phyloP scores from a whole-genome alignment of 306 rosid genomes.

The Trifolium fragiferum region DNA sequence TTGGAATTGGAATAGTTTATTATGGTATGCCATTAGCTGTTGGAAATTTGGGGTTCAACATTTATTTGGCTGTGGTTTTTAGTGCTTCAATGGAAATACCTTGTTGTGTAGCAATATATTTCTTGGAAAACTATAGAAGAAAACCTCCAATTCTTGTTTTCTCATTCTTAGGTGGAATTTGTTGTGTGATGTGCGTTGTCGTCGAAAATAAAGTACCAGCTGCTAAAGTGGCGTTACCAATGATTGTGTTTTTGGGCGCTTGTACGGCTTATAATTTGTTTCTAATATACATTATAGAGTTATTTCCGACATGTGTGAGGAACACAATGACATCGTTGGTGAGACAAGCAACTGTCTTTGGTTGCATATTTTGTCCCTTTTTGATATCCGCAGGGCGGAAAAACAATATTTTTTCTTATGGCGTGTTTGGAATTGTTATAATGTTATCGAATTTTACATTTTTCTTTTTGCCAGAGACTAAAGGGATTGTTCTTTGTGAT shows the following conservation, averaged over 20 bases:
- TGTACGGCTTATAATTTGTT: background rate
- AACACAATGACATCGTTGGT: no score
- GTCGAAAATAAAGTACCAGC: background rate
- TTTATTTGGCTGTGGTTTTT: slow-evolving; percentile 43
- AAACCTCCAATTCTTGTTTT: slow-evolving; percentile 27
- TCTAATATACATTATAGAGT: no score
- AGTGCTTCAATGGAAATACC: slow-evolving; percentile 37
- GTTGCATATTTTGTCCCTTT: no score
- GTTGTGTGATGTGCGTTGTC: slow-evolving; percentile 21
- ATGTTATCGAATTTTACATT: slow-evolving; percentile 5
- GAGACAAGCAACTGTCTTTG: no score
- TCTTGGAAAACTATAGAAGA: slow-evolving; percentile 9
- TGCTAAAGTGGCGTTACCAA: slow-evolving; percentile 24
- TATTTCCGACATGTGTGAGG: no score
- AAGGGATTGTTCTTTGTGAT: background rate
- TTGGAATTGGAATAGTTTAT: slow-evolving; percentile 51
- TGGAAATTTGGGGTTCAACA: slow-evolving; percentile 49
- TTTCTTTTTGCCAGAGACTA: slow-evolving; percentile 29
- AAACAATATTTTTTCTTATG: slow-evolving; percentile 27
- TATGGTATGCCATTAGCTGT: slow-evolving; percentile 56
- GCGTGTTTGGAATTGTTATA: slow-evolving; percentile 28
- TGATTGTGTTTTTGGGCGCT: slow-evolving; percentile 41
- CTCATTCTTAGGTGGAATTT: slow-evolving; percentile 10
- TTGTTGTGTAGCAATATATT: background rate
- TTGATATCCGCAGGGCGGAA: slow-evolving; percentile 26